Conservation (phyloP, 192 early-diverging fungal species). For the Backusella mclennaniae region DNA sequence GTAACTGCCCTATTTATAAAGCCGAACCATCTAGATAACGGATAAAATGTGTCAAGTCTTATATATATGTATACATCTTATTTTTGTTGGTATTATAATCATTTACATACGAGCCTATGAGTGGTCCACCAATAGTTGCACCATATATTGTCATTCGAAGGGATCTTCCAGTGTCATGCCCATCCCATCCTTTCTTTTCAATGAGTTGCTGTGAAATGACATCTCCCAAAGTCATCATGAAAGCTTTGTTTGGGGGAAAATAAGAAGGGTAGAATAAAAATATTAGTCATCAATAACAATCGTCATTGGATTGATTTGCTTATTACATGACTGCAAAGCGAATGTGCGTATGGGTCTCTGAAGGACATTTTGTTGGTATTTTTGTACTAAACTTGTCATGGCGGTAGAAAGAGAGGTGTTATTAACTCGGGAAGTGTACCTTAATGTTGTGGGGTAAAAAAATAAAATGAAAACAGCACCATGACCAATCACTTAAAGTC, state of each 20-base stretch:
- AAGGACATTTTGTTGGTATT: slow-evolving; percentile 13
- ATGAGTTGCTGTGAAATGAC: slow-evolving; percentile 20
- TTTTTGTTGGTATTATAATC: too few relatives aligned
- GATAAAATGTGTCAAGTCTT: too few relatives aligned
- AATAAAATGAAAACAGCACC: too few relatives aligned
- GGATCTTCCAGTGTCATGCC: slow-evolving; percentile 16
- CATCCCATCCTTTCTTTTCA: slow-evolving; percentile 15
- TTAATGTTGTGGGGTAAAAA: background rate
- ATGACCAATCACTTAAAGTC: too few relatives aligned
- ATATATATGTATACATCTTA: too few relatives aligned
- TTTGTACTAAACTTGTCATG: slow-evolving; percentile 14
- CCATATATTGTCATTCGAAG: slow-evolving; percentile 21
- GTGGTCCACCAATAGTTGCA: slow-evolving; percentile 14
- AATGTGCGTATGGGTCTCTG: slow-evolving; percentile 20
- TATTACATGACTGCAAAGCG: slow-evolving; percentile 23
- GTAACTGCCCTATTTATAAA: slow-evolving; percentile 15
- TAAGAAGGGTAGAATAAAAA: background rate
- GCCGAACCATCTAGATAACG: background rate
- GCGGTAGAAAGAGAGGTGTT: background rate
- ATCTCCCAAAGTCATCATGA: slow-evolving; percentile 16
- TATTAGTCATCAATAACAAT: background rate
- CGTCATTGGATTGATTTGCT: background rate
- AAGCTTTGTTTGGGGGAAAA: background rate
- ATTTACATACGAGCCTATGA: background rate
- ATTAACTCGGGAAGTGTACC: background rate